phyloP scores from a whole-genome alignment of 2,329 filamentous ascomycete species.

The Diaporthe citrichinensis region DNA sequence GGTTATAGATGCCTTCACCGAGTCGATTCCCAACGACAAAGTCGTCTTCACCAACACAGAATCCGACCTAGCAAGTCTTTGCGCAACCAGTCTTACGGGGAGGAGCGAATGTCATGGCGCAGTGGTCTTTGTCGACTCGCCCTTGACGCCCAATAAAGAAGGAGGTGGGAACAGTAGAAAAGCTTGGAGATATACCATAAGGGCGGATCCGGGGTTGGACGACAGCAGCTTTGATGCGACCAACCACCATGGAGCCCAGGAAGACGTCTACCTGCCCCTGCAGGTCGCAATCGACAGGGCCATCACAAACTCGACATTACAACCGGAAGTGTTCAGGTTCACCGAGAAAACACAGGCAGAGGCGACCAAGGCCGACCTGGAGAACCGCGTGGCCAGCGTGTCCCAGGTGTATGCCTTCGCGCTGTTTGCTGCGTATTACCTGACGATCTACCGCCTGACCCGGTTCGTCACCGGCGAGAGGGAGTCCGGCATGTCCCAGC shows the following conservation, averaged over 20 bases:
- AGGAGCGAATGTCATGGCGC: background rate
- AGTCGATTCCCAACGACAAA: background rate
- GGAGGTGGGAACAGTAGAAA: background rate
- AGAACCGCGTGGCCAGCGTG: background rate
- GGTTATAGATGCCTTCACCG: slow-evolving; percentile 5
- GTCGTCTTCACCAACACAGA: background rate
- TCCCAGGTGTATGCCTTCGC: background rate
- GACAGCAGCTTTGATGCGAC: background rate
- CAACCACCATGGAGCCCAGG: background rate
- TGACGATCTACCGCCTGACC: background rate
- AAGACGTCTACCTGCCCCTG: slow-evolving; percentile 3
- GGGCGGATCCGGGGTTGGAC: background rate
- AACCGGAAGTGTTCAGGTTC: slow-evolving; percentile 10
- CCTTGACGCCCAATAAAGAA: background rate
- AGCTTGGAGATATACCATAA: slow-evolving; percentile 7
- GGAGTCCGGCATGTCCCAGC: background rate
- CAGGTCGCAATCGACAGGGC: background rate
- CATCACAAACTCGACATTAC: background rate
- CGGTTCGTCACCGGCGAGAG: slow-evolving; percentile 7
- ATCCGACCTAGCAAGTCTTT: background rate
- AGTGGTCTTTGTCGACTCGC: slow-evolving; percentile 10
- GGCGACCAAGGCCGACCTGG: background rate
- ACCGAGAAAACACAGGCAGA: background rate
- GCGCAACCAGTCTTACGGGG: background rate
- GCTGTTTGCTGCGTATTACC: background rate